Conservation (phyloP, 169 alveolate genomes). For the Blepharisma undulans region DNA sequence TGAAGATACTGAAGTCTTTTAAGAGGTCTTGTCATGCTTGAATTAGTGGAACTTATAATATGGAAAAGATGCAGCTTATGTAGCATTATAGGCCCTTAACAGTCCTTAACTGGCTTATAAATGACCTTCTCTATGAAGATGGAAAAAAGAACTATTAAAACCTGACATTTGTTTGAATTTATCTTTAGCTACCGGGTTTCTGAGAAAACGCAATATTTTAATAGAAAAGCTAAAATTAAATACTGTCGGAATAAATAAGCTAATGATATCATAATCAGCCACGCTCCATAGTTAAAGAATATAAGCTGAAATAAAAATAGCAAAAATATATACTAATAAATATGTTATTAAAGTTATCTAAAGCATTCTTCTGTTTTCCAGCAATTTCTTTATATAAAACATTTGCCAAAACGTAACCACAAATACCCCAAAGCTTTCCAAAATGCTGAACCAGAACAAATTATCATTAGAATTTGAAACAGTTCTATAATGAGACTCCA, state of each 20-base stretch:
- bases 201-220: not conserved
- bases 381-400: conserved; percentile 49
- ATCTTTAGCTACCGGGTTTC: not conserved
- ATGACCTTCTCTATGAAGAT: not conserved
- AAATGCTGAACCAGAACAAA: conserved; percentile 47
- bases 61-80: not conserved
- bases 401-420: conserved; percentile 57
- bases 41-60: not conserved
- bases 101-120: not conserved
- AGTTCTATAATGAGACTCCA: conserved; percentile 51
- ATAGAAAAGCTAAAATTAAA: not conserved
- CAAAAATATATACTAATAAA: not conserved
- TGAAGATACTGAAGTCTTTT: not conserved
- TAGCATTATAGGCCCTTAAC: not conserved
- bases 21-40: not conserved
- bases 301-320: too few relatives aligned
- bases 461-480: conserved; percentile 44
- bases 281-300: not conserved
- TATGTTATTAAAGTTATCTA: not conserved
- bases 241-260: not conserved
- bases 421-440: conserved; percentile 46
- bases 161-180: not conserved
- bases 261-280: not conserved
- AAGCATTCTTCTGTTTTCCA: conserved; percentile 36
- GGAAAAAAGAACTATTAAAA: not conserved